Conservation (phyloP, 164 flowering plant genomes). For the Magnolia officinalis region DNA sequence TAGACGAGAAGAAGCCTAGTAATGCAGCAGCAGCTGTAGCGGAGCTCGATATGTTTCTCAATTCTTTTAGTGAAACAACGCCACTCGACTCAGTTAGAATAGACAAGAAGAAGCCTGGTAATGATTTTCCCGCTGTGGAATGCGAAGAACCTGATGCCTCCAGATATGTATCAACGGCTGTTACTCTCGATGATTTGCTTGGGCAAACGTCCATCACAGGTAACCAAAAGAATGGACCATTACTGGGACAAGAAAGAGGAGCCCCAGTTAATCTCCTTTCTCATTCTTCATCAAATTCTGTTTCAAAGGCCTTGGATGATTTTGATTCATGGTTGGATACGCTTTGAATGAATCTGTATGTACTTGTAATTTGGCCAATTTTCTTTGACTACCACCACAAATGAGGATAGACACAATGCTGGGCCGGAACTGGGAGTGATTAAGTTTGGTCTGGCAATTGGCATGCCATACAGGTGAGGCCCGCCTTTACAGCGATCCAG, state of each 20-base stretch:
- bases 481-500: too few relatives aligned
- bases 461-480: too few relatives aligned
- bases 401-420: not conserved
- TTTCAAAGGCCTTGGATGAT: conserved; percentile 45
- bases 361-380: not conserved
- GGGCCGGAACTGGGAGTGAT: too few relatives aligned
- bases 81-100: conserved; percentile 23
- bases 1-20: not conserved
- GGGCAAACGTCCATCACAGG: conserved; percentile 26
- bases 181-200: conserved; percentile 40
- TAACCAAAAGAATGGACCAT: conserved; percentile 12
- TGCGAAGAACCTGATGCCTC: conserved; percentile 15
- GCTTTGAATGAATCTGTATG: conserved; percentile 20
- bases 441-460: too few relatives aligned
- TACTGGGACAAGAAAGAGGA: conserved; percentile 3
- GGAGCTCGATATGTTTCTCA: conserved; percentile 75
- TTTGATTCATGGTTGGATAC: conserved; percentile 82
- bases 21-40: conserved; percentile 56
- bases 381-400: not conserved
- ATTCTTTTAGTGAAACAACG: conserved; percentile 44
- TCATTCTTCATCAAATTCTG: conserved; percentile 15
- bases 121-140: not conserved
- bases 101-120: not conserved
- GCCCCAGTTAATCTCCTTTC: conserved; percentile 7
- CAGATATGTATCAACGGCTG: conserved; percentile 6